Evolutionary conservation across 2,329 filamentous ascomycete genomes (phyloP).

Genomic region (Corniculantispora saksenae): DNA sequence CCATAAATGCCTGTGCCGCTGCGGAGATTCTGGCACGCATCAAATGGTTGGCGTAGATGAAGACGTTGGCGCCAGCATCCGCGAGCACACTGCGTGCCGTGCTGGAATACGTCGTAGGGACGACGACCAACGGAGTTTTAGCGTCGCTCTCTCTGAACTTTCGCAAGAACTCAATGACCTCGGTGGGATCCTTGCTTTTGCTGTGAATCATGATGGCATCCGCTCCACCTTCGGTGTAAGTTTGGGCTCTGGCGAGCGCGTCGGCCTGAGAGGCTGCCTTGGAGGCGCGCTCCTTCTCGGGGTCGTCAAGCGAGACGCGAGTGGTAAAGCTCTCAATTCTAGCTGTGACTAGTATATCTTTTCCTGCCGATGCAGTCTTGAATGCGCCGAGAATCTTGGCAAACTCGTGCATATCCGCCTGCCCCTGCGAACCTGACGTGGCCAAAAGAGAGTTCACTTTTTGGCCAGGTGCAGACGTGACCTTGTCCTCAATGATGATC

Average conservation of each 20-base stretch:
- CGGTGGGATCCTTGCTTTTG: slow-evolving; percentile 18
- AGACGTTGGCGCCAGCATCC: slow-evolving; percentile 11
- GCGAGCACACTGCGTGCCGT: neutral
- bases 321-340: slow-evolving; percentile 18
- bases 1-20: neutral
- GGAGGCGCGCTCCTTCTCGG: neutral
- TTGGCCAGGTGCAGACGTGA: neutral
- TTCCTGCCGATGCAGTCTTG: neutral
- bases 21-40: slow-evolving; percentile 17
- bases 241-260: neutral
- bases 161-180: slow-evolving; percentile 11
- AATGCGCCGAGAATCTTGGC: slow-evolving; percentile 3
- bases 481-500: slow-evolving; percentile 18
- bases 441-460: slow-evolving; percentile 15
- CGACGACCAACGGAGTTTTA: slow-evolving; percentile 14
- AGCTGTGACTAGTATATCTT: slow-evolving; percentile 7
- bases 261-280: neutral
- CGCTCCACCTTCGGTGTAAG: slow-evolving; percentile 13
- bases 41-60: slow-evolving; percentile 21
- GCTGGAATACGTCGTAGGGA: slow-evolving; percentile 17
- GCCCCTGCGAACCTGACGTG: slow-evolving; percentile 10
- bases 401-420: slow-evolving; percentile 17
- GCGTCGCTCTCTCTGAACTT: neutral
- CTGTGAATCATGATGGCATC: slow-evolving; percentile 21
- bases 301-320: neutral